Conservation (phyloP, 495 filamentous ascomycete genomes). For the Trichocladium uniseriatum region DNA sequence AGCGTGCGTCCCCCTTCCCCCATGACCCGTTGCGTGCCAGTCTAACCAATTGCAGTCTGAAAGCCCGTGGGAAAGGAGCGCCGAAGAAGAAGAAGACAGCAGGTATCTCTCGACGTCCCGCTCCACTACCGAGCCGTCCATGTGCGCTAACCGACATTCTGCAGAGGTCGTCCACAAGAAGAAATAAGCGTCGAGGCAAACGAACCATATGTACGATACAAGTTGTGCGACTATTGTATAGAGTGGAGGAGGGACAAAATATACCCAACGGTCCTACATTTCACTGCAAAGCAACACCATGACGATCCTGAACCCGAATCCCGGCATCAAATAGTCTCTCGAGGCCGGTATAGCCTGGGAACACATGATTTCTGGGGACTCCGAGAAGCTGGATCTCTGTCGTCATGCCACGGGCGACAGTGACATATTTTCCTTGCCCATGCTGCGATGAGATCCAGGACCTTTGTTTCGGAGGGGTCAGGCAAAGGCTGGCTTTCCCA, state of each 20-base stretch:
- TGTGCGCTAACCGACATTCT: conserved; percentile 2
- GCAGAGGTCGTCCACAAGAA: conserved; percentile 23
- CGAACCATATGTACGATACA: background rate
- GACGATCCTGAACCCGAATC: background rate
- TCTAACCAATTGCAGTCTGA: conserved; percentile 46
- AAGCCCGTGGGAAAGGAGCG: conserved; percentile 73
- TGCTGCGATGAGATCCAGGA: no score
- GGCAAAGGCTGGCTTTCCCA: no score
- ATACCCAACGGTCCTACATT: conserved; percentile 14
- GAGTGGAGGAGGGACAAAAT: conserved; percentile 14
- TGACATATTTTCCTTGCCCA: no score
- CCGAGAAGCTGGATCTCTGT: no score
- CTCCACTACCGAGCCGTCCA: background rate
- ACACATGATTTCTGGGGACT: no score
- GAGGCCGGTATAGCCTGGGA: no score
- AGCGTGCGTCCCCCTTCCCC: conserved; percentile 26
- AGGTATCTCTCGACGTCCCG: conserved; percentile 40
- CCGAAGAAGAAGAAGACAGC: conserved; percentile 81
- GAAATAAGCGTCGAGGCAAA: conserved; percentile 9
- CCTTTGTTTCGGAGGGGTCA: no score
- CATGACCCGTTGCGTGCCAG: background rate
- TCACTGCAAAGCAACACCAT: background rate
- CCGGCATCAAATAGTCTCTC: no score
- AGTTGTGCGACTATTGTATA: conserved; percentile 18
- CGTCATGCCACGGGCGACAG: no score